Evolutionary conservation across 1,284 basidiomycete species (phyloP).

Genomic region (Apiotrichum akiyoshidainum): DNA sequence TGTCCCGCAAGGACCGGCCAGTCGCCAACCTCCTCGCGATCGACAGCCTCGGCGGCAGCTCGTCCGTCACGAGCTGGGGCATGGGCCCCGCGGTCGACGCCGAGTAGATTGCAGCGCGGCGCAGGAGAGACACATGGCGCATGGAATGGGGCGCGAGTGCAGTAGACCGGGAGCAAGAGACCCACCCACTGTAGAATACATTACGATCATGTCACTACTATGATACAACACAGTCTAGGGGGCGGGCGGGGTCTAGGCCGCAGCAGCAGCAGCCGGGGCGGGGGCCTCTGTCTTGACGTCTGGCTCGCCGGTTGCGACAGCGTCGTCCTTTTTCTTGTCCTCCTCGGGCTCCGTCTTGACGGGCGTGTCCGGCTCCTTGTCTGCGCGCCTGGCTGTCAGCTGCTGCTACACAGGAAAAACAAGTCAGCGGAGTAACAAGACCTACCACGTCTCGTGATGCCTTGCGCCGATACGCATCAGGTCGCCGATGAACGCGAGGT

Average conservation of each 20-base stretch:
- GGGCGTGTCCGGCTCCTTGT: slow-evolving; percentile 7
- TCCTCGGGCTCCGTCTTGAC: background rate
- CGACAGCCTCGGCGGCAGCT: slow-evolving; percentile 64
- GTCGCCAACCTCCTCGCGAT: slow-evolving; percentile 90
- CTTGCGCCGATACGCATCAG: slow-evolving; percentile 35
- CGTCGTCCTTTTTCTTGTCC: background rate
- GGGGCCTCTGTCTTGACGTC: background rate
- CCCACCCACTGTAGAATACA: slow-evolving; percentile 13
- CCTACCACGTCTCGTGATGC: slow-evolving; percentile 48
- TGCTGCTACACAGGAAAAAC: too few relatives aligned
- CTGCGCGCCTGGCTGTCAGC: slow-evolving; percentile 15
- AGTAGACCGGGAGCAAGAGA: background rate
- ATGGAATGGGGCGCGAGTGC: too few relatives aligned
- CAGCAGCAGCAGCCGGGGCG: slow-evolving; percentile 1
- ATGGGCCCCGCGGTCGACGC: slow-evolving; percentile 21
- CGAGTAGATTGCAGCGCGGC: background rate
- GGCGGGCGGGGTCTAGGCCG: background rate
- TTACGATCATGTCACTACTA: slow-evolving; percentile 13
- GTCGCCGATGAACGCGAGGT: slow-evolving; percentile 37
- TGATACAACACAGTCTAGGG: slow-evolving; percentile 19
- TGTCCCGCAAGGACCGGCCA: slow-evolving; percentile 84
- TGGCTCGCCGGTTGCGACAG: background rate
- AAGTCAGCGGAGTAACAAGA: slow-evolving; percentile 5
- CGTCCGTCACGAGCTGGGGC: slow-evolving; percentile 36
- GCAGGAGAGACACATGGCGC: background rate